phyloP scores from a whole-genome alignment of 2,329 filamentous ascomycete genomes.

The Acrodontium crateriforme region DNA sequence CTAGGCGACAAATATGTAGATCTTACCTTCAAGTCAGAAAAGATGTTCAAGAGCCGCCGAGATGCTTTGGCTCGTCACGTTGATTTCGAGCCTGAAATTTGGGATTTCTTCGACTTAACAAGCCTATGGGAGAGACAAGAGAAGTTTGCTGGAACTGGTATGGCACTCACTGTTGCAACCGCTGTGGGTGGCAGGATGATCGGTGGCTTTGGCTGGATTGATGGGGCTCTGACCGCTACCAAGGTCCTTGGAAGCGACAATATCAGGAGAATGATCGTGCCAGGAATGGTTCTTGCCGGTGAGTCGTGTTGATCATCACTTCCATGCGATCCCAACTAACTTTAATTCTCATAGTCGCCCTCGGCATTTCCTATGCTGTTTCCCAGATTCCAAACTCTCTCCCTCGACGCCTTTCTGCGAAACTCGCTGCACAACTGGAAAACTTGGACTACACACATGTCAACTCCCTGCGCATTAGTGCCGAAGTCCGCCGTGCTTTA shows the following conservation, averaged over 20 bases:
- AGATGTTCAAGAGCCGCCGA: constrained; percentile 81
- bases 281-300: constrained; percentile 67
- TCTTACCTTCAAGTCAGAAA: constrained; percentile 75
- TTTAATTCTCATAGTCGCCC: constrained; percentile 43
- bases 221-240: constrained; percentile 69
- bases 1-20: constrained; percentile 77
- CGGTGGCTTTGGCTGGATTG: constrained; percentile 76
- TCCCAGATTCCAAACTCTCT: constrained; percentile 80
- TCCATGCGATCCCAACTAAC: constrained; percentile 13
- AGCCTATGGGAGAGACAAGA: constrained; percentile 80
- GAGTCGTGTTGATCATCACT: constrained; percentile 25
- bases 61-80: constrained; percentile 75
- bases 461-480: constrained; percentile 73
- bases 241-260: constrained; percentile 71
- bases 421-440: constrained; percentile 67
- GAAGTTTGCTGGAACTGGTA: constrained; percentile 84
- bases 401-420: constrained; percentile 68
- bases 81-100: constrained; percentile 73
- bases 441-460: constrained; percentile 84
- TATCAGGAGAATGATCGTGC: constrained; percentile 64
- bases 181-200: constrained; percentile 71
- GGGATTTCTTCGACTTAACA: constrained; percentile 84
- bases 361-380: constrained; percentile 67
- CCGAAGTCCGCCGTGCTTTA: constrained; percentile 76
- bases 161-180: constrained; percentile 84